Evolutionary conservation across 2,329 filamentous ascomycete genomes (phyloP), one percentile per base, ranked within the genome.

Genomic region (Chaetomiaceae sp.): DNA sequence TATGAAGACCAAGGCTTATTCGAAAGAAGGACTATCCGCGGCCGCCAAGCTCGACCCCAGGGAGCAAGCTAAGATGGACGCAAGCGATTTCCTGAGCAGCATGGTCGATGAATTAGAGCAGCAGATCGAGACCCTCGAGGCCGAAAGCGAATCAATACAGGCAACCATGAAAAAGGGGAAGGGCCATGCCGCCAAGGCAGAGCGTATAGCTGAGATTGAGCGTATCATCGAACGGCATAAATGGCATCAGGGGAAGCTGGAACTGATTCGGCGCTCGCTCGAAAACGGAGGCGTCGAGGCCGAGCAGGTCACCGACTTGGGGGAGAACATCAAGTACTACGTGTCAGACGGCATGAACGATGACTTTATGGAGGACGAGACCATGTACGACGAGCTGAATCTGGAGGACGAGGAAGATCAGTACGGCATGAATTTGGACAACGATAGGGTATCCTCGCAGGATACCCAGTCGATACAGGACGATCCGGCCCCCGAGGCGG

Each of bases 1-100:
- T 66, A 97, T 99, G 94, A 99, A 99, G 79, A 99, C 94, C 53
- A 99, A 99, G 73, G 94, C 94, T 57, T 99, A 96, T 74, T 97
- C 94, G 58, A 97, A 99, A 77, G 94, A 97, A 73, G 94, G 94
- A 40, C 75, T 99, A 60, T 94, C 89, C 59, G 89, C 92, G 48
- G 90, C 90, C 23, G 86, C 90, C 46, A 95, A 95, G 72, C 80
- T 97, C 59, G 94, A 99, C 73, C 94, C 94, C n/a, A 95, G 91
- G 69, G 94, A 97, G 71, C 90, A 95, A 70, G 92, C 95, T 69
- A 95, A 96, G 73, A 78, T 88, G 57, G 92, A 97, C 64, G 80
- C 88, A 27, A 83, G 86, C 73, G 87, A 96, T 53, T 97, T 97
- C 72, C 76, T 99, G 41, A 85, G 84, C 57, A 81, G 75, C 53